phyloP scores from a whole-genome alignment of 2,329 filamentous ascomycete species.

The Microcera coccophila region DNA sequence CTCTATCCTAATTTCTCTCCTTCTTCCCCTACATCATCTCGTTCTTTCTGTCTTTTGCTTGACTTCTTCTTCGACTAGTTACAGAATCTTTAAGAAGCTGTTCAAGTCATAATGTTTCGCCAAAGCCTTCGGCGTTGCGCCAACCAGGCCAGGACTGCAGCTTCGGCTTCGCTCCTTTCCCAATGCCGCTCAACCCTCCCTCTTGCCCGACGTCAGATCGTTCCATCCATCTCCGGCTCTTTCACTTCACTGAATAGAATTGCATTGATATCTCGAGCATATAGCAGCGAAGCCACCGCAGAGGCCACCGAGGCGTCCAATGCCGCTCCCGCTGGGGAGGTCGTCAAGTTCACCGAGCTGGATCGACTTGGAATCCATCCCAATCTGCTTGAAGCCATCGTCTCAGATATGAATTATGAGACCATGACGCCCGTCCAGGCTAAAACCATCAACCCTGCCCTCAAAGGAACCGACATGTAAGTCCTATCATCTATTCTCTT shows the following conservation, averaged over 20 bases:
- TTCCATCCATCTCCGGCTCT: constrained; percentile 14
- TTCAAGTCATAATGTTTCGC: constrained; percentile 31
- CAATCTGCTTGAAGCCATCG: constrained; percentile 65
- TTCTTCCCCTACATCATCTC: constrained; percentile 7
- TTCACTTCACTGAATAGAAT: constrained; percentile 21
- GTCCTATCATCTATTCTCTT: constrained; percentile 30
- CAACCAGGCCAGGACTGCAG: constrained; percentile 32
- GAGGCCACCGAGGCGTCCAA: constrained; percentile 15
- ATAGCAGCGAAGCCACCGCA: constrained; percentile 39
- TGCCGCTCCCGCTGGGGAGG: constrained; percentile 19
- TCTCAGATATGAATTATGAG: constrained; percentile 67
- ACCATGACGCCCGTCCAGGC: constrained; percentile 92
- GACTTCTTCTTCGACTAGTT: constrained; percentile 1
- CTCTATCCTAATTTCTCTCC: background rate
- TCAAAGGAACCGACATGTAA: constrained; percentile 80
- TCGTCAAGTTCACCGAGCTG: constrained; percentile 46
- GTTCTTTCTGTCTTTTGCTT: constrained; percentile 4
- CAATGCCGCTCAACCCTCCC: constrained; percentile 28
- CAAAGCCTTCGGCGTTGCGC: constrained; percentile 39
- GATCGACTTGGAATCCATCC: constrained; percentile 52
- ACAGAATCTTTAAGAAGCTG: background rate
- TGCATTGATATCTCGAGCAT: constrained; percentile 29
- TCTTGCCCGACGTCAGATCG: constrained; percentile 20
- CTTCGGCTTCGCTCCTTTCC: constrained; percentile 27
- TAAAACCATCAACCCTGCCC: constrained; percentile 73